phyloP scores from a whole-genome alignment of 176 grass and related monocot genomes.

The Aechmea fasciata region DNA sequence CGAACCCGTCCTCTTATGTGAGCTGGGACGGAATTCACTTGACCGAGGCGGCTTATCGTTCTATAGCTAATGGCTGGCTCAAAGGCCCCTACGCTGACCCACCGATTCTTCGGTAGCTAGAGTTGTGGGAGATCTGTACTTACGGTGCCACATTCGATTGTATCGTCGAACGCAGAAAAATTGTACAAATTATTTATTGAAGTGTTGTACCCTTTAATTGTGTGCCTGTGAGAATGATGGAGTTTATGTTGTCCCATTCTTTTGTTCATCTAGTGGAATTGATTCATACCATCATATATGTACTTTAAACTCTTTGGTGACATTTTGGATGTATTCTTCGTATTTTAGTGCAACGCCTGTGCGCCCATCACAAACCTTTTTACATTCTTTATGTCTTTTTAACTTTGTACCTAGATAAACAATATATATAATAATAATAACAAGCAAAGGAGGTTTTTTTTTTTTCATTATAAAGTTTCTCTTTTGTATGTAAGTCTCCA shows the following conservation, averaged over 20 bases:
- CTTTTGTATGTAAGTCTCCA: no score
- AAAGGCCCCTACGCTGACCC: conserved; percentile 69
- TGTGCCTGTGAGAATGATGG: neutral
- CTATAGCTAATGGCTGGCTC: conserved; percentile 63
- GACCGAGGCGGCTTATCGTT: conserved; percentile 76
- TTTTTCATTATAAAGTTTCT: no score
- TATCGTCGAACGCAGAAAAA: neutral
- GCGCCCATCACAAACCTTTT: no score
- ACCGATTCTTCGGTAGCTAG: conserved; percentile 58
- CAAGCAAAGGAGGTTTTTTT: no score
- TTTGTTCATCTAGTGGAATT: neutral
- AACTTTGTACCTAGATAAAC: no score
- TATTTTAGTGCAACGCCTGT: no score
- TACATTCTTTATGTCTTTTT: no score
- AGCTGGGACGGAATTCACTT: conserved; percentile 98
- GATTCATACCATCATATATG: neutral
- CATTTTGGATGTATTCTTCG: no score
- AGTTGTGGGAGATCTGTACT: neutral
- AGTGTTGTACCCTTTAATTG: no score
- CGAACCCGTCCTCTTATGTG: conserved; percentile 45
- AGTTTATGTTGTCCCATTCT: neutral
- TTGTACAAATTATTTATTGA: neutral
- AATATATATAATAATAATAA: no score
- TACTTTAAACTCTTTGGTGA: no score
- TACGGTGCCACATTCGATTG: no score